Conservation (phyloP, 345 rosid genomes). For the Eucalyptus victrix region DNA sequence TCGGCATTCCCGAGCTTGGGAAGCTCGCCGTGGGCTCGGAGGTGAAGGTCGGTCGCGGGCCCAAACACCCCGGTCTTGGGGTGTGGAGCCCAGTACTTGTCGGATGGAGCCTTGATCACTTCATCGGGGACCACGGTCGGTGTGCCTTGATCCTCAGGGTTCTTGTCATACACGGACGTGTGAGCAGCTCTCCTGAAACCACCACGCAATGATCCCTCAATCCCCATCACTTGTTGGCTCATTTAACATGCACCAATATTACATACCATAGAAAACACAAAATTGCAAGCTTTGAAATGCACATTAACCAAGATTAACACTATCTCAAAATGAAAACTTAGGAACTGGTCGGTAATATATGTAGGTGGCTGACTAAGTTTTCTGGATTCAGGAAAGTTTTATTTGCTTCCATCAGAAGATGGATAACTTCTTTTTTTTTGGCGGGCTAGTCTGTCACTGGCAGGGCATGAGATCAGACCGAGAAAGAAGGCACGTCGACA, state of each 20-base stretch:
- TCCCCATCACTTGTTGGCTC: background rate
- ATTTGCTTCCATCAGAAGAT: background rate
- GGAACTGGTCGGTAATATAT: background rate
- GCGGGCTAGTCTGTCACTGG: background rate
- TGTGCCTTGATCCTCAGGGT: conserved; percentile 49
- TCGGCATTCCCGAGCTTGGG: background rate
- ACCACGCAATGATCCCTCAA: background rate
- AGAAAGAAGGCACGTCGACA: background rate
- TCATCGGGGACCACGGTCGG: conserved; percentile 60
- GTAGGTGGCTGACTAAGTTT: background rate
- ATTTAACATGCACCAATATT: background rate
- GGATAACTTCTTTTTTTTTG: background rate
- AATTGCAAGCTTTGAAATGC: background rate
- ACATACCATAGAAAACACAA: background rate
- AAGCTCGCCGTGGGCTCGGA: conserved; percentile 1
- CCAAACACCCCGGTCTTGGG: conserved; percentile 90
- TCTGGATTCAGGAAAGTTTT: background rate
- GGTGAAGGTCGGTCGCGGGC: conserved; percentile 32
- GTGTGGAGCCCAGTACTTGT: conserved; percentile 92
- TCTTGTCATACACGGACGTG: conserved; percentile 73
- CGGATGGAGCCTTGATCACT: conserved; percentile 49
- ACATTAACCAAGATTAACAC: background rate
- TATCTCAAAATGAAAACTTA: background rate
- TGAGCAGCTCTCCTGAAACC: conserved; percentile 28
- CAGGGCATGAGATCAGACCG: background rate